Evolutionary conservation across 2,329 filamentous ascomycete species (phyloP).

Genomic region (Penicillium olsonii): DNA sequence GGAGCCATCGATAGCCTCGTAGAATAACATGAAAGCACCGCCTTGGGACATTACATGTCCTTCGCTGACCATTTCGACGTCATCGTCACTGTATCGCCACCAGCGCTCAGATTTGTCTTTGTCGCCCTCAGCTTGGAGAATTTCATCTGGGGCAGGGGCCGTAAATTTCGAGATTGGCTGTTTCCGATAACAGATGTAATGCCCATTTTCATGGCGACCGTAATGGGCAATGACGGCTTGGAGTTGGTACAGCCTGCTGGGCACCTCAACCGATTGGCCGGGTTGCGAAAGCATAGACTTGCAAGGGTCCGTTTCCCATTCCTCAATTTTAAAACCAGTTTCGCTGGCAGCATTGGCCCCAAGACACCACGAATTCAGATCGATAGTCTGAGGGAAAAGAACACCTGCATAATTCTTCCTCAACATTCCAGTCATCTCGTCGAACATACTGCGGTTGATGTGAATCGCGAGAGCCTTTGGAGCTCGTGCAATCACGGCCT

Average conservation of each 20-base stretch:
- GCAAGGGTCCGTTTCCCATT: constrained; percentile 69
- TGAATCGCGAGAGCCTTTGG: constrained; percentile 82
- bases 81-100: constrained; percentile 91
- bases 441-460: constrained; percentile 88
- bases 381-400: constrained; percentile 70
- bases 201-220: constrained; percentile 89
- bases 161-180: constrained; percentile 52
- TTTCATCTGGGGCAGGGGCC: constrained; percentile 31
- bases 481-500: constrained; percentile 79
- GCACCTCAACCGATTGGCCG: constrained; percentile 55
- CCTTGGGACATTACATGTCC: constrained; percentile 71
- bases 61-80: constrained; percentile 73
- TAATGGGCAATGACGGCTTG: constrained; percentile 85
- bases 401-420: constrained; percentile 83
- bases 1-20: constrained; percentile 67
- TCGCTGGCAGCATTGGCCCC: constrained; percentile 52
- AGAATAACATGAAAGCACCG: constrained; percentile 96
- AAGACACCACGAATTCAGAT: constrained; percentile 83
- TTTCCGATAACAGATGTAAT: constrained; percentile 89
- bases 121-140: constrained; percentile 35
- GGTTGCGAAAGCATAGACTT: constrained; percentile 71
- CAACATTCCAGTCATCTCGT: constrained; percentile 75
- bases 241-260: constrained; percentile 65
- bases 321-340: constrained; percentile 54
- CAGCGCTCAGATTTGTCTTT: constrained; percentile 59